Evolutionary conservation across 2,329 filamentous ascomycete genomes (phyloP).

Genomic region (Microcyclospora tardicrescens): DNA sequence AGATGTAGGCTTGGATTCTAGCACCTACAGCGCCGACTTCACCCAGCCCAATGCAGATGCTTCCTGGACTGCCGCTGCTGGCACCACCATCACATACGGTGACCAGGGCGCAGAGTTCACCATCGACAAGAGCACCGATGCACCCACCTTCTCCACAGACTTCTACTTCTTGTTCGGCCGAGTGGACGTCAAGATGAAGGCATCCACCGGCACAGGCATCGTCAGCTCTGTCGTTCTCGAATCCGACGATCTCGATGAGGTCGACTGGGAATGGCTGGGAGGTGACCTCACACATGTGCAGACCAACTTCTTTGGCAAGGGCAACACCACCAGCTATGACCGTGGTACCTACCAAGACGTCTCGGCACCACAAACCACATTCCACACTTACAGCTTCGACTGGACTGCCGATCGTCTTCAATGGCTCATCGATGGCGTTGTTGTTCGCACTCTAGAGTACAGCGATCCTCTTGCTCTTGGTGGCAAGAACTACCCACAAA

Average conservation of each 20-base stretch:
- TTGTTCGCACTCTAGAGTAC: conserved; percentile 55
- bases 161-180: conserved; percentile 74
- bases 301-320: conserved; percentile 67
- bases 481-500: conserved; percentile 63
- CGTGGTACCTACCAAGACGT: conserved; percentile 53
- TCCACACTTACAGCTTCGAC: conserved; percentile 58
- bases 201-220: conserved; percentile 78
- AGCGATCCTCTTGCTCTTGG: conserved; percentile 46
- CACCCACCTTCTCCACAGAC: conserved; percentile 63
- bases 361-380: conserved; percentile 42
- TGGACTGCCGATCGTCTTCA: conserved; percentile 57
- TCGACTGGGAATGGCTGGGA: conserved; percentile 46
- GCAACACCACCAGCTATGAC: conserved; percentile 56
- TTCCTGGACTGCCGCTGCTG: conserved; percentile 48
- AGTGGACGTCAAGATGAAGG: conserved; percentile 73
- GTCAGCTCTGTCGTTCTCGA: conserved; percentile 85
- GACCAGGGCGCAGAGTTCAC: conserved; percentile 56
- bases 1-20: conserved; percentile 56
- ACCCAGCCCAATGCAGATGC: conserved; percentile 47
- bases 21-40: conserved; percentile 36
- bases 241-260: conserved; percentile 87
- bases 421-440: conserved; percentile 56
- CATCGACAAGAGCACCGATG: conserved; percentile 56
- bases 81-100: conserved; percentile 51
- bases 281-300: conserved; percentile 54